These are phyloP conservation scores for Pilatotrama ljubarskyi DNA, from an alignment of 768 basidiomycete species.

Conservation along the genomic window DNA sequence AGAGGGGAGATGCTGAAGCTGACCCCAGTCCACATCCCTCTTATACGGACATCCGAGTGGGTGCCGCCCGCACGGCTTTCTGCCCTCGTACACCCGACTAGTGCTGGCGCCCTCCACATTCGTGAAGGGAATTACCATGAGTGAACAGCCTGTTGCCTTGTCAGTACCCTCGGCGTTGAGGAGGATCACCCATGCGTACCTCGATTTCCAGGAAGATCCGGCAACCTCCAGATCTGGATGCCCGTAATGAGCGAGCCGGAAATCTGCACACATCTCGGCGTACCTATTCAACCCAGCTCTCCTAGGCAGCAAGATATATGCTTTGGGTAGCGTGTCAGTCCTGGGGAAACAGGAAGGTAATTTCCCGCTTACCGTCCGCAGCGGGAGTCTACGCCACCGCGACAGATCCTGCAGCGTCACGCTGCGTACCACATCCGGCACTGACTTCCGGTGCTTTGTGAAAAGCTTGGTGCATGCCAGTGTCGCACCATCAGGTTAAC, in stretches of 20 bases:
- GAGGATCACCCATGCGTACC: not conserved
- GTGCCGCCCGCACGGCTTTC: not conserved
- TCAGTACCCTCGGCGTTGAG: not conserved
- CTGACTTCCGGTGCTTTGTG: too few relatives aligned
- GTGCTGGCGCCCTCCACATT: not conserved
- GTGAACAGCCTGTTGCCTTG: not conserved
- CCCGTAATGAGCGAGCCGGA: not conserved
- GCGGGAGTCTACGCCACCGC: too few relatives aligned
- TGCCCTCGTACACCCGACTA: not conserved
- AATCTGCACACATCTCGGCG: not conserved
- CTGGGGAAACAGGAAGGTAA: too few relatives aligned
- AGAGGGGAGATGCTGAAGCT: not conserved
- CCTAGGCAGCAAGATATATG: too few relatives aligned
- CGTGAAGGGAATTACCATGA: not conserved
- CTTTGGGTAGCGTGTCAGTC: too few relatives aligned
- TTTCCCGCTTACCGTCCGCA: too few relatives aligned
- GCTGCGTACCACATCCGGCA: too few relatives aligned
- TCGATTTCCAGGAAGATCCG: not conserved
- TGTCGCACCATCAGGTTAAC: too few relatives aligned
- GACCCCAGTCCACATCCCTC: not conserved
- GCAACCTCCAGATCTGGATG: not conserved
- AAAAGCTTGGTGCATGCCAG: too few relatives aligned
- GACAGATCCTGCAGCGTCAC: too few relatives aligned
- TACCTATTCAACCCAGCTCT: not conserved
- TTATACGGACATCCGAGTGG: not conserved